Percentiles rank a stretch among this genome's conserved stretches.
These are phyloP conservation scores for Colletotrichum musae DNA, from an alignment of 2,329 filamentous ascomycete genomes.

Conservation along the genomic window DNA sequence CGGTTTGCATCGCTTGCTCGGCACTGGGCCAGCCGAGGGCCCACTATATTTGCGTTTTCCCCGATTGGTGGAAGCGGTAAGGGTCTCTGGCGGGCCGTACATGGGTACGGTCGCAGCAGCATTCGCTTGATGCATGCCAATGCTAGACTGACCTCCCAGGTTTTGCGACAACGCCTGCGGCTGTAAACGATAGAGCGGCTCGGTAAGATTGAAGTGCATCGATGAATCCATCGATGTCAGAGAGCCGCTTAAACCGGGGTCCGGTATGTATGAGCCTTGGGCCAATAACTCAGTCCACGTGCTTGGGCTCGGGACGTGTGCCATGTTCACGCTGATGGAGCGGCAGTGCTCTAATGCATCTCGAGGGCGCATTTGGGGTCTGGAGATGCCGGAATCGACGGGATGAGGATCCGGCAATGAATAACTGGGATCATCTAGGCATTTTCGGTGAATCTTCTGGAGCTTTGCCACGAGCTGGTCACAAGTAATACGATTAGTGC, in stretches of 20 bases:
- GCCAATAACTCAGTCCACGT: neutral
- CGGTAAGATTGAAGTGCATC: too few relatives aligned
- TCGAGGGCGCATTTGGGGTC: neutral
- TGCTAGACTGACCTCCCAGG: too few relatives aligned
- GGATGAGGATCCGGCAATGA: neutral
- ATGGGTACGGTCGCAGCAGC: neutral
- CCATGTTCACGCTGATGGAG: conserved; percentile 18
- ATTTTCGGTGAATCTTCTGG: conserved; percentile 5
- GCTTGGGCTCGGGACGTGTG: neutral
- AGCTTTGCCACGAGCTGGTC: neutral
- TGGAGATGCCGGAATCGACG: neutral
- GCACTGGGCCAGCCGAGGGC: neutral
- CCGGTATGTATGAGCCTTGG: too few relatives aligned
- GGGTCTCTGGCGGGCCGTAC: neutral
- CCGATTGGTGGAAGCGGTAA: neutral
- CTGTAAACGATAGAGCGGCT: too few relatives aligned
- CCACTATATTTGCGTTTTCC: neutral
- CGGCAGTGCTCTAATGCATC: neutral
- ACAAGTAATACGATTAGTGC: neutral
- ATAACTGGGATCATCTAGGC: neutral
- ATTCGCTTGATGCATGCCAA: too few relatives aligned
- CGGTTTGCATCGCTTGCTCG: neutral
- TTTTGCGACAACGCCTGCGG: too few relatives aligned
- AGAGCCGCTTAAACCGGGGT: too few relatives aligned
- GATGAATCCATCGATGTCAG: too few relatives aligned